Evolutionary conservation across 768 basidiomycete genomes (phyloP).

Genomic region (Termitomyces sp.): DNA sequence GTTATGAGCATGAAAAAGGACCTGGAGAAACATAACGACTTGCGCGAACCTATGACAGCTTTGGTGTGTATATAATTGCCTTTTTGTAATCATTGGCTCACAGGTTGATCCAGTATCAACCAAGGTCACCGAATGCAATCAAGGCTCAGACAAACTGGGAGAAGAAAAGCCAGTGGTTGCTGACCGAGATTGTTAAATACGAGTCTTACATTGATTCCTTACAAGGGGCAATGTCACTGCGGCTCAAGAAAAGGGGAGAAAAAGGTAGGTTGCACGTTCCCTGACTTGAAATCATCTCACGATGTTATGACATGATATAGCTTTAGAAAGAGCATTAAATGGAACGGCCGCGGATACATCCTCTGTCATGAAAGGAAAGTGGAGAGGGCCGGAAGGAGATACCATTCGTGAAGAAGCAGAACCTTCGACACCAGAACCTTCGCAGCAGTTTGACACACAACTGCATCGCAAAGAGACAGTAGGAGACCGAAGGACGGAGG

Average conservation of each 20-base stretch:
- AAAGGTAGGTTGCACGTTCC: slow-evolving; percentile 37
- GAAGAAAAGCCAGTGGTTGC: slow-evolving; percentile 82
- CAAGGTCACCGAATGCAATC: slow-evolving; percentile 63
- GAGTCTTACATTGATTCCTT: slow-evolving; percentile 92
- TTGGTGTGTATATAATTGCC: slow-evolving; percentile 43
- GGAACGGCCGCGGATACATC: slow-evolving; percentile 25
- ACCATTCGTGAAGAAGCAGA: slow-evolving; percentile 30
- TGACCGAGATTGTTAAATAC: slow-evolving; percentile 94
- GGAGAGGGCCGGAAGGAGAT: slow-evolving; percentile 26
- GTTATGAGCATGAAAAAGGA: slow-evolving; percentile 72
- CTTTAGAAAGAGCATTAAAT: slow-evolving; percentile 29
- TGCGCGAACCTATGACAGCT: slow-evolving; percentile 76
- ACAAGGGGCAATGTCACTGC: slow-evolving; percentile 73
- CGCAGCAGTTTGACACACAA: slow-evolving; percentile 16
- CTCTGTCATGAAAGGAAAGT: slow-evolving; percentile 20
- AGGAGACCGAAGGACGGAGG: slow-evolving; percentile 17
- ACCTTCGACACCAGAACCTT: slow-evolving; percentile 23
- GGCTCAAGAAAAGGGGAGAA: slow-evolving; percentile 88
- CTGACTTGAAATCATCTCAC: background rate
- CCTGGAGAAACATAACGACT: slow-evolving; percentile 74
- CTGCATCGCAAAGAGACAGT: slow-evolving; percentile 22
- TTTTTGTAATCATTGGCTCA: slow-evolving; percentile 1
- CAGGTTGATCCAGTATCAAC: slow-evolving; percentile 57
- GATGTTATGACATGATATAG: slow-evolving; percentile 11
- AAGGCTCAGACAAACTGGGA: slow-evolving; percentile 92